Evolutionary conservation across 2,329 filamentous ascomycete species (phyloP), one percentile per base, ranked within the genome.

Genomic region (Lachnellula arida): DNA sequence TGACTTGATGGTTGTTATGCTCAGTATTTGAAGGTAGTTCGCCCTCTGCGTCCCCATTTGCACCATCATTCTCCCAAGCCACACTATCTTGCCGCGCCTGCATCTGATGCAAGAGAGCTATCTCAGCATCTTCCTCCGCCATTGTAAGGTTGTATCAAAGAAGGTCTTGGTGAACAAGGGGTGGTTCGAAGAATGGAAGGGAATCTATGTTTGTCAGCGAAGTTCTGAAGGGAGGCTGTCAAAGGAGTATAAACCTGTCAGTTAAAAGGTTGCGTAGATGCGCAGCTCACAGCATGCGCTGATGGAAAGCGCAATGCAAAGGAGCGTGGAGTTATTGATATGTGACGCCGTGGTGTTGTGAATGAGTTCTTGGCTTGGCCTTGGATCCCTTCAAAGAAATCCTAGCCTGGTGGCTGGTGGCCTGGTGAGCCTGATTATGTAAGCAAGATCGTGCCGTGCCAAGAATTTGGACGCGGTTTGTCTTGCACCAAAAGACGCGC

Each of bases 71-170:
- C 59, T 62, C 66, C 66, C 68, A 70, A 42, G 61, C 61, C 52
- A 60, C 58, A 57, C 56, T 63, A 35, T 70, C 66, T 66, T 70
- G 67, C 51, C 64, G 68, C 42, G 66, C 66, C 65, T 71, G 69
- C 56, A 71, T 64, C 58, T 67, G 63, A 63, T 68, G 69, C 59
- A 71, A 65, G 57, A 70, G 68, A 67, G 68, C 68, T 66, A 71
- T 70, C 58, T 71, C 68, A 60, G 63, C 67, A 60, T 69, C 68
- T 62, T 70, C 68, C 67, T 68, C 68, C 64, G 66, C 63, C 68
- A 70, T 70, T 51, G 48, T 67, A 49, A 56, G 42, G 52, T 51
- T 39, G 48, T 47, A 22, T 17, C n/a, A 28, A 15, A 14, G 14
- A 28, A 22, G 19, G 11, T 17, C 22, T 19, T 44, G 17, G 44